Percentiles rank a stretch among this genome's conserved stretches.
Evolutionary conservation across 257 asterid species (phyloP).

Genomic region (Petrea volubilis): DNA sequence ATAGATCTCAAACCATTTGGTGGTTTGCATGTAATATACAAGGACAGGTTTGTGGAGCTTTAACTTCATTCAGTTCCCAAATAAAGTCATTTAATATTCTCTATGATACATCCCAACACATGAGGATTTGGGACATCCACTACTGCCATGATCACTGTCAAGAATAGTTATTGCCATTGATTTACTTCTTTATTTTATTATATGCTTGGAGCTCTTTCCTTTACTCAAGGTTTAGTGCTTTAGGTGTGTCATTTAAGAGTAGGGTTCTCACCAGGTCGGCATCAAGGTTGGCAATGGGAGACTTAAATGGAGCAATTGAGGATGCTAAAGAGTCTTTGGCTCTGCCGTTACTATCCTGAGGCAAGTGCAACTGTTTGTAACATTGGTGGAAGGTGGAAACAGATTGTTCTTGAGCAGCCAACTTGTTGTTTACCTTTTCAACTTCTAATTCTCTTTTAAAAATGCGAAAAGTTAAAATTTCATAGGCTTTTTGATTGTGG

Average conservation of each 20-base stretch:
- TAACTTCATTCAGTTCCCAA: conserved; percentile 9
- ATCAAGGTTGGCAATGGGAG: conserved; percentile 66
- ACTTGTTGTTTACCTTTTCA: not conserved
- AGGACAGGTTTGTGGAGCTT: conserved; percentile 58
- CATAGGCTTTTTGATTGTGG: not conserved
- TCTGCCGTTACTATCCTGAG: conserved; percentile 67
- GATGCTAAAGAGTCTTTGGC: conserved; percentile 67
- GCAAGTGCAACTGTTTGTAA: conserved; percentile 31
- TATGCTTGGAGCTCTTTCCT: not conserved
- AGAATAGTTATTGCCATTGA: not conserved
- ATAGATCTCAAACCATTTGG: conserved; percentile 77
- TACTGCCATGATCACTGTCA: not conserved
- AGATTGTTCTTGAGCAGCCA: not conserved
- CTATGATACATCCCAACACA: not conserved
- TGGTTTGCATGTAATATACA: conserved; percentile 64
- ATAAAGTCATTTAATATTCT: not conserved
- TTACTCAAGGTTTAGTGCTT: no score
- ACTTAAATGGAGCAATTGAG: conserved; percentile 63
- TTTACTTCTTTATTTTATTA: not conserved
- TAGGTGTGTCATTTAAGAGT: not conserved
- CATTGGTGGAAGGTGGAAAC: not conserved
- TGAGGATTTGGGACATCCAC: not conserved
- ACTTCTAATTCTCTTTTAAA: not conserved
- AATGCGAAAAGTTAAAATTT: not conserved
- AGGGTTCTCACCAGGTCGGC: conserved; percentile 54